Evolutionary conservation across 768 basidiomycete species (phyloP).

Genomic region (Collybia nuda): DNA sequence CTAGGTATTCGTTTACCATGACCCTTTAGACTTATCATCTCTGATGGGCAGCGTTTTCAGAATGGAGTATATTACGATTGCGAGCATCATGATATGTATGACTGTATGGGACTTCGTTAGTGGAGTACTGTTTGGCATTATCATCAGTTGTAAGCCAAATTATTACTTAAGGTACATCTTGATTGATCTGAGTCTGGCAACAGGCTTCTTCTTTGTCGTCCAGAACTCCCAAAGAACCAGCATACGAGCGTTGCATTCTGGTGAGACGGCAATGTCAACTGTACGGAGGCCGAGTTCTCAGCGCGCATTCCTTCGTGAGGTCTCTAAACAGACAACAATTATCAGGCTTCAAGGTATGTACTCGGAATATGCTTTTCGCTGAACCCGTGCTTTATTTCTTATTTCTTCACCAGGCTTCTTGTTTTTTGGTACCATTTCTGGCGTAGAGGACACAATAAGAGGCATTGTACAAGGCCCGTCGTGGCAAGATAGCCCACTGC

Average conservation of each 20-base stretch:
- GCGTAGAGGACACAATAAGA: slow-evolving; percentile 87
- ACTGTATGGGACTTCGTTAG: slow-evolving; percentile 93
- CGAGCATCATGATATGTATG: slow-evolving; percentile 90
- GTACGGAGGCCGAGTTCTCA: slow-evolving; percentile 89
- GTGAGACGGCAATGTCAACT: slow-evolving; percentile 83
- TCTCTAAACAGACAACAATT: slow-evolving; percentile 88
- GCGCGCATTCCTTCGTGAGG: slow-evolving; percentile 86
- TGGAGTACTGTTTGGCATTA: slow-evolving; percentile 89
- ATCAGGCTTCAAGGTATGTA: slow-evolving; percentile 76
- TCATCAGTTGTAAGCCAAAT: slow-evolving; percentile 73
- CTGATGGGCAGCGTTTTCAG: slow-evolving; percentile 27
- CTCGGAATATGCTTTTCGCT: not conserved
- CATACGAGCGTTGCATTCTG: slow-evolving; percentile 82
- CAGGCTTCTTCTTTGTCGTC: slow-evolving; percentile 95
- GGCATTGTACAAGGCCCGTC: slow-evolving; percentile 66
- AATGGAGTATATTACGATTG: slow-evolving; percentile 79
- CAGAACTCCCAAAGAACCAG: slow-evolving; percentile 86
- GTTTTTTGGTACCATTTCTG: slow-evolving; percentile 91
- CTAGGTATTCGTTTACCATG: slow-evolving; percentile 43
- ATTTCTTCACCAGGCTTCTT: slow-evolving; percentile 58
- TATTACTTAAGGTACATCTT: not conserved
- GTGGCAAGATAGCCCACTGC: slow-evolving; percentile 76
- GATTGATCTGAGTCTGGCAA: not conserved
- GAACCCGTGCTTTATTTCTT: no score
- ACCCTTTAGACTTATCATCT: slow-evolving; percentile 7